Conservation (phyloP, 1,139 yeast species). For the Hyphopichia burtonii region DNA sequence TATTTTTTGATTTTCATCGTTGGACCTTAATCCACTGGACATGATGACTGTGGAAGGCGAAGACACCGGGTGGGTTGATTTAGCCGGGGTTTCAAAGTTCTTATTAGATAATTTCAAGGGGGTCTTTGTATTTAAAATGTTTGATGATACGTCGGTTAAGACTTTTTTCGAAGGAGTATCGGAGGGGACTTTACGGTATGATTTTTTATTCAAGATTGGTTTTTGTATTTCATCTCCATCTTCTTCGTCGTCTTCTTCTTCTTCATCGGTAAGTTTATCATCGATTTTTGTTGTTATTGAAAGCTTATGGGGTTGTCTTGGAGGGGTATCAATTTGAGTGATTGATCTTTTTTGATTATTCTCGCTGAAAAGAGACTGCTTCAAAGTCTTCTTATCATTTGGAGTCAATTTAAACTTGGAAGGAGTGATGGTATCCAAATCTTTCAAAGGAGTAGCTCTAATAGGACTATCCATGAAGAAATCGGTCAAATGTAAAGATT, state of each 20-base stretch:
- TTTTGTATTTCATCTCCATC: slow-evolving; percentile 7
- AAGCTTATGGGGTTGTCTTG: slow-evolving; percentile 37
- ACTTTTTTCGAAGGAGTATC: slow-evolving; percentile 37
- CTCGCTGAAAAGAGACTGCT: slow-evolving; percentile 19
- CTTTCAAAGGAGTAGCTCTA: slow-evolving; percentile 30
- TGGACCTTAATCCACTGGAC: slow-evolving; percentile 10
- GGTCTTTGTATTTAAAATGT: slow-evolving; percentile 11
- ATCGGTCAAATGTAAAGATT: slow-evolving; percentile 41
- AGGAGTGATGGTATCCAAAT: slow-evolving; percentile 44
- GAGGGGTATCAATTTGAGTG: slow-evolving; percentile 42
- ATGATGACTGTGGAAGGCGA: slow-evolving; percentile 36
- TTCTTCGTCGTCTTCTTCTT: slow-evolving; percentile 12
- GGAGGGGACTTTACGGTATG: slow-evolving; percentile 5
- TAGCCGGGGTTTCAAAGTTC: slow-evolving; percentile 22
- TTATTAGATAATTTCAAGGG: slow-evolving; percentile 6
- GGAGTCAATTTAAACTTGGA: slow-evolving; percentile 29
- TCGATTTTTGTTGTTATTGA: slow-evolving; percentile 21
- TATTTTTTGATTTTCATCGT: not conserved
- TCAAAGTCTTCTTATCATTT: slow-evolving; percentile 18
- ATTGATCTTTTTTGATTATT: slow-evolving; percentile 33
- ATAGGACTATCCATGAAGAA: slow-evolving; percentile 49
- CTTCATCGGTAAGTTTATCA: slow-evolving; percentile 13
- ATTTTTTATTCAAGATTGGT: slow-evolving; percentile 1
- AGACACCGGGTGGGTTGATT: slow-evolving; percentile 17
- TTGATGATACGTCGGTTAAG: slow-evolving; percentile 25